Evolutionary conservation across 2,329 filamentous ascomycete species (phyloP).

Genomic region (Venturiaceae sp.): DNA sequence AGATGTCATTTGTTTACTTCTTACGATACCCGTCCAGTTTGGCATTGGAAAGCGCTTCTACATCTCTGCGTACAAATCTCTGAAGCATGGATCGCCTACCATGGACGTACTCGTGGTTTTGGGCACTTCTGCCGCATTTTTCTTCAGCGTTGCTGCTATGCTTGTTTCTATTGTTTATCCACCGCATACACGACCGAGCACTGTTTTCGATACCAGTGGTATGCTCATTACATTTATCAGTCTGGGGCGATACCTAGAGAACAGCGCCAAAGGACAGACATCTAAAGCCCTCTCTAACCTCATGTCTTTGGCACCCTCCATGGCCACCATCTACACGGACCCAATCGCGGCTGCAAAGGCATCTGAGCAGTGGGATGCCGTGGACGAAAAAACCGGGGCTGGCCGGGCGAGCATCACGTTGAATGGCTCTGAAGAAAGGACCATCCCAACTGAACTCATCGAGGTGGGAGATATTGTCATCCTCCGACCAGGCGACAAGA

Average conservation of each 20-base stretch:
- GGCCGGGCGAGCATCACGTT: not conserved
- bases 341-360: slow-evolving; percentile 89
- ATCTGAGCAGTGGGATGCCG: slow-evolving; percentile 63
- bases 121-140: slow-evolving; percentile 90
- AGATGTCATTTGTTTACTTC: slow-evolving; percentile 69
- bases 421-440: slow-evolving; percentile 65
- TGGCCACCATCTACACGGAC: slow-evolving; percentile 93
- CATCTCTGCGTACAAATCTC: slow-evolving; percentile 79
- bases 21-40: slow-evolving; percentile 93
- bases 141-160: slow-evolving; percentile 89
- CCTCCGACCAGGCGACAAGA: slow-evolving; percentile 89
- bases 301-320: slow-evolving; percentile 93
- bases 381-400: slow-evolving; percentile 32
- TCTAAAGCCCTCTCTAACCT: slow-evolving; percentile 85
- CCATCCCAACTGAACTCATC: slow-evolving; percentile 89
- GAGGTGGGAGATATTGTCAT: slow-evolving; percentile 91
- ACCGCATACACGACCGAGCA: slow-evolving; percentile 72
- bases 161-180: slow-evolving; percentile 64
- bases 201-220: slow-evolving; percentile 93
- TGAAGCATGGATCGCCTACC: slow-evolving; percentile 84
- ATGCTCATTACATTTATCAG: slow-evolving; percentile 98
- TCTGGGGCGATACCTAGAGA: slow-evolving; percentile 84
- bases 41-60: slow-evolving; percentile 95
- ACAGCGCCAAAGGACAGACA: slow-evolving; percentile 89
- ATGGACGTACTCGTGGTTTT: slow-evolving; percentile 97